Evolutionary conservation across 805 yeast species (phyloP), one percentile per base, ranked within the genome.

Genomic region (Teunomyces kruisii): DNA sequence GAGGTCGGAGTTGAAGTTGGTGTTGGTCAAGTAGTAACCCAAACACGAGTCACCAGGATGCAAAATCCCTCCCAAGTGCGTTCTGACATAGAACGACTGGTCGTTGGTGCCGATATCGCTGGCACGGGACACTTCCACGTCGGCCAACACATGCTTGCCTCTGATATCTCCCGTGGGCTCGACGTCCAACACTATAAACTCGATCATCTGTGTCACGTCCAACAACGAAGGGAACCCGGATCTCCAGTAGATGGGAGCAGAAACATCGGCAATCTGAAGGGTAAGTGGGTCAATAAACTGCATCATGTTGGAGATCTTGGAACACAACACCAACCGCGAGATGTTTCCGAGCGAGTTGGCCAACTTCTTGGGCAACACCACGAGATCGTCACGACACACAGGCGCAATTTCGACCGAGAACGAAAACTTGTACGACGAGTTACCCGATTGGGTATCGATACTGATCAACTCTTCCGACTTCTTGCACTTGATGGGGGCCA

Each of bases 1-100:
- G 46, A 88, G 69, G 13, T 85, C 94, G 39, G 88, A 84, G 72
- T 94, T 94, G 70, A 86, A 89, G 65, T 92, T 94, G 39, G 96
- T 78, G 61, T 88, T 90, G 32, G 83, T 74, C 42, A 91, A 72
- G 66, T 80, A 92, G 67, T 91, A 95, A 43, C 99, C 99, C 80
- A 92, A 70, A 15, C 82, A 96, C 10, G 94, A 84, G 64, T 94
- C 99, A 56, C 99, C 99, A 3, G 98, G 96, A 64, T 94, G 97
- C 58, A 94, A 76, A 54, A 94, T 81, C 49, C 86, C 97, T 53
- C 99, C 99, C 40, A 94, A 73, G 65, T 95, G 99, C 0, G 97
- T 82, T 62, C 97, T 80, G 27, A 92, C 82, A 53, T 87, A 89
- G 62, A 78, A 91, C 39, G 88, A 84, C 50, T 78, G 78, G 60